These are phyloP conservation scores for Moringa oleifera DNA, from an alignment of 345 rosid genomes.

Conservation along the genomic window DNA sequence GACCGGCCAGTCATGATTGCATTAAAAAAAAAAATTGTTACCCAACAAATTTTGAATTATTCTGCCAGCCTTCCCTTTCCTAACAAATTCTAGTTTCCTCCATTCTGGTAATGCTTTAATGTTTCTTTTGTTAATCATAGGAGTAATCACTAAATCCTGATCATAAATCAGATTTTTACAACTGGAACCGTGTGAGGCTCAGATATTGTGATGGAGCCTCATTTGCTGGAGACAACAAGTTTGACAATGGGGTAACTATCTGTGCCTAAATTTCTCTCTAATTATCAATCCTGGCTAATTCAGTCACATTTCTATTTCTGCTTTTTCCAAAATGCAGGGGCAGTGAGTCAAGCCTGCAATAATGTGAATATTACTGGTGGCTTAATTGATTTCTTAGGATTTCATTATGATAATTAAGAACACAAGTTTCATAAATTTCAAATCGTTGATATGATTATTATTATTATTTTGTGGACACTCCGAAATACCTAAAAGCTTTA, in stretches of 20 bases:
- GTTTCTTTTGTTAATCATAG: not conserved
- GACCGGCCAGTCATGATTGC: too few relatives aligned
- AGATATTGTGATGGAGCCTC: conserved; percentile 98
- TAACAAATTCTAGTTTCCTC: too few relatives aligned
- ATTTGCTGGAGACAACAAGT: conserved; percentile 65
- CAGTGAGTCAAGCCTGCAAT: not conserved
- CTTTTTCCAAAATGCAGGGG: not conserved
- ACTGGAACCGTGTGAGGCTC: conserved; percentile 92
- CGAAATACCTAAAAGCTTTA: too few relatives aligned
- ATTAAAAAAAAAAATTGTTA: too few relatives aligned
- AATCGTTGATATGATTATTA: too few relatives aligned
- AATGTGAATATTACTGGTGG: not conserved
- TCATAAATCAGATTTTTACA: conserved; percentile 68
- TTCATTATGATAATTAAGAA: too few relatives aligned
- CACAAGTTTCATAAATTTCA: too few relatives aligned
- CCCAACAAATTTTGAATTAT: too few relatives aligned
- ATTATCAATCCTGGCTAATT: not conserved
- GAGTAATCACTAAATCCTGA: not conserved
- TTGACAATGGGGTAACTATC: conserved; percentile 61
- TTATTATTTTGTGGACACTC: too few relatives aligned
- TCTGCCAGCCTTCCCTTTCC: too few relatives aligned
- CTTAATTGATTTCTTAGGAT: not conserved
- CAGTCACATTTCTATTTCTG: too few relatives aligned
- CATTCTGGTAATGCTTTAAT: not conserved
- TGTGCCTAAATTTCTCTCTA: not conserved